Percentiles rank a stretch among this genome's conserved stretches.
These are phyloP conservation scores for Meyerozyma guilliermondii DNA, from an alignment of 1,139 yeast species.

Conservation along the genomic window DNA sequence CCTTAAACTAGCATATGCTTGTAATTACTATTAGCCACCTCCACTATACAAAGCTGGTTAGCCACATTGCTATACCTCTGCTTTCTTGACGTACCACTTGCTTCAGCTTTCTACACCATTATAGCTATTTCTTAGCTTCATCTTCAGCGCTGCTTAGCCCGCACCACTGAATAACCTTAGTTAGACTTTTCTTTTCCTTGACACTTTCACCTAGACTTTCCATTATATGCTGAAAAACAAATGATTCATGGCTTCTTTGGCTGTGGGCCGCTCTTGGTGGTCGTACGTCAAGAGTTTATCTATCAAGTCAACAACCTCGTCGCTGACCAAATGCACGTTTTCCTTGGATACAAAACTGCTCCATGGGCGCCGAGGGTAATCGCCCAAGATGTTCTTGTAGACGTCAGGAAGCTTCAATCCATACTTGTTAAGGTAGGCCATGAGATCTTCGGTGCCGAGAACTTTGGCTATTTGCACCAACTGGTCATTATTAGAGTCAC, in stretches of 20 bases:
- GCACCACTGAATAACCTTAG: too few relatives aligned
- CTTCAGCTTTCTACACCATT: too few relatives aligned
- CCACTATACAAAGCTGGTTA: too few relatives aligned
- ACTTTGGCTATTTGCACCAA: constrained; percentile 91
- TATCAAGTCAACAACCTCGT: constrained; percentile 74
- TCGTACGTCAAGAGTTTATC: constrained; percentile 84
- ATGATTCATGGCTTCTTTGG: constrained; percentile 91
- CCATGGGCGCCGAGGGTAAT: constrained; percentile 89
- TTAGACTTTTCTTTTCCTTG: too few relatives aligned
- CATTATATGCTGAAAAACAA: constrained; percentile 8
- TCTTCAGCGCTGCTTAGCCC: too few relatives aligned
- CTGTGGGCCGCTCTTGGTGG: constrained; percentile 92
- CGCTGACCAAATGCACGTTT: constrained; percentile 64
- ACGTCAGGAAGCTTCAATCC: constrained; percentile 73
- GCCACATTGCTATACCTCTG: too few relatives aligned
- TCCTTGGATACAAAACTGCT: constrained; percentile 66
- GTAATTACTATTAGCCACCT: too few relatives aligned
- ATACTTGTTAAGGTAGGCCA: constrained; percentile 69
- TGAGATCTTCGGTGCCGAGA: constrained; percentile 82
- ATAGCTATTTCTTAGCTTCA: too few relatives aligned
- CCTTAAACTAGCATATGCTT: too few relatives aligned
- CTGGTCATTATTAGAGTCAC: constrained; percentile 94
- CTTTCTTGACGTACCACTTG: too few relatives aligned
- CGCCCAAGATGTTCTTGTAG: constrained; percentile 69
- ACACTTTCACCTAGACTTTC: too few relatives aligned